A percentile compares a stretch with the other conserved stretches of the same genome.
Evolutionary conservation across 257 asterid species (phyloP).

Genomic region (Hygrophila difformis): DNA sequence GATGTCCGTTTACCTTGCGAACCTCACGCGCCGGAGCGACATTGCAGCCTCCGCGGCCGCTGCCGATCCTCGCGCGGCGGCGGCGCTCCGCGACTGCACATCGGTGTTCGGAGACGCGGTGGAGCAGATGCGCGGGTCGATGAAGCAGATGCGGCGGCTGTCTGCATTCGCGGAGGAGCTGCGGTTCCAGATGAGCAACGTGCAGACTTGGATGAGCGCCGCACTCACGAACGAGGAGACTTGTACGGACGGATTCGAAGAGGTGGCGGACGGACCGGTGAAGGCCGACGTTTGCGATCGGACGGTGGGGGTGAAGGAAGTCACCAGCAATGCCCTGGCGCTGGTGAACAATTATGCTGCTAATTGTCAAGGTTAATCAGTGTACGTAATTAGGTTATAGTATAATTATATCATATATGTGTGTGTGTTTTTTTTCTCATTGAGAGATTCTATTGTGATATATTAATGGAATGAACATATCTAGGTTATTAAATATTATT

Average conservation of each 20-base stretch:
- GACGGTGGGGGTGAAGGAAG: constrained; percentile 35
- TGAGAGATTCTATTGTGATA: no score
- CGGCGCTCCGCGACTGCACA: constrained; percentile 74
- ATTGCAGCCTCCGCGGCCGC: constrained; percentile 36
- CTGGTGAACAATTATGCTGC: constrained; percentile 51
- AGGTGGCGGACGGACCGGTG: constrained; percentile 31
- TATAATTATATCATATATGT: no score
- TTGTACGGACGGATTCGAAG: constrained; percentile 71
- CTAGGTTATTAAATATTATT: no score
- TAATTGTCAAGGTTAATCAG: no score
- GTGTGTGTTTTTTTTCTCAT: no score
- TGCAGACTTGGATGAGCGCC: constrained; percentile 96
- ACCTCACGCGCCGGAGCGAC: constrained; percentile 41
- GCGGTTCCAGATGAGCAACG: constrained; percentile 58
- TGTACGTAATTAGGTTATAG: no score
- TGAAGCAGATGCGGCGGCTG: constrained; percentile 46
- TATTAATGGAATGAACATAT: no score
- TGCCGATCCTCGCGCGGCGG: constrained; percentile 37
- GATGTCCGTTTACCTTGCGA: constrained; percentile 32
- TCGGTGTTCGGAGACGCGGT: constrained; percentile 48
- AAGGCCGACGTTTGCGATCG: constrained; percentile 33
- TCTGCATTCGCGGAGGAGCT: constrained; percentile 28
- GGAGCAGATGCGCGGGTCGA: constrained; percentile 52
- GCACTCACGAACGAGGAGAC: constrained; percentile 84
- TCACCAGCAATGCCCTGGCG: constrained; percentile 84